Evolutionary conservation across 73 alveolate genomes (phyloP), one percentile per base, ranked within the genome.

Genomic region (Paramecium sexaurelia): DNA sequence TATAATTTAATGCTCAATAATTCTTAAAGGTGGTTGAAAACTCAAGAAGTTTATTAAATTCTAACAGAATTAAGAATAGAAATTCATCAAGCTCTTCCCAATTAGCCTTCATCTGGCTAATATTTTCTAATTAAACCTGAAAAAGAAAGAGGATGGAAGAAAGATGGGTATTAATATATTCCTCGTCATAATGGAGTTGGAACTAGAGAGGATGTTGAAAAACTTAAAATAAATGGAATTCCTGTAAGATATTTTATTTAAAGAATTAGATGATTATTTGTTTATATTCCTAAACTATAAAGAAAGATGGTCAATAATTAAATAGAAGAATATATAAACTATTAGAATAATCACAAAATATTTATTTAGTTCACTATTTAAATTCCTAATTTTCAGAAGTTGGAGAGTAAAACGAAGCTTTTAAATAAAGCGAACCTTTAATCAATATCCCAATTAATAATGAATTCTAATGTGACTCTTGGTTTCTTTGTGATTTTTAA

Each of bases 171-270:
- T 37, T 20, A n/a, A 32, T 71, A 71, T 36, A 35, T 71, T 7
- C 86, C 86, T 32, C 55, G 86, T 35, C 32, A 36, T 71, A 71
- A 71, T 71, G 86, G 86, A 20, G 15, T 71, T 35, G 86, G 86
- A 71, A 71, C 86, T 20, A 33, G 86, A 36, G 86, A 71, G 43
- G 86, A 71, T 36, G 86, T 71, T 10, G 86, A 71, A n/a, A 71
- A 71, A 71, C 56, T 71, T 7, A 71, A 71, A 37, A 71, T 71
- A 29, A 71, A 71, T 71, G 86, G 86, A 40, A 32, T 35, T 71
- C 86, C 61, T 15, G 86, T 71, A 71, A 32, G 55, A 71, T 33
- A 71, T 35, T 19, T 36, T 7, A 19, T 10, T 37, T 17, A 51
- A 51, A 71, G 32, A 27, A 11, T 71, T 71, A 71, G 86, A 37